Evolutionary conservation across 495 filamentous ascomycete species (phyloP), one percentile per base, ranked within the genome.

Genomic region (Hypoxylon cercidicola): DNA sequence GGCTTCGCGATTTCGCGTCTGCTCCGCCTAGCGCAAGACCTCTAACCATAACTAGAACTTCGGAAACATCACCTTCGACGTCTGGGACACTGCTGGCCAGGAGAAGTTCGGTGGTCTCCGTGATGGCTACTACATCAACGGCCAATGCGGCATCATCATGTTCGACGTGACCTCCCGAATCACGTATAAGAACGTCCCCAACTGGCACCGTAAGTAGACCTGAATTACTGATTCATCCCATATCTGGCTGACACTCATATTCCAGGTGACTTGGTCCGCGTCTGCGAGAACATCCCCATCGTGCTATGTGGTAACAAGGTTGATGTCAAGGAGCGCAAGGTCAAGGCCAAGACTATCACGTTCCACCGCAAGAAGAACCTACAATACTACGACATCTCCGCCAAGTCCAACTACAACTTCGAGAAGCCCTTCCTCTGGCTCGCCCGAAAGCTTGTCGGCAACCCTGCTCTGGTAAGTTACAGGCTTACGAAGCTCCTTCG

Each of bases 331-430:
- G 96, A 99, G 88, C 91, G 96, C 78, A 99, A 99, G 83, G 96
- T 99, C 73, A 99, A 99, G 88, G 96, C 96, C 70, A 99, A 99
- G 91, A 96, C 95, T 73, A 99, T 99, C 84, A 99, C 96, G 65
- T 99, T 99, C 91, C 96, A 99, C 85, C 93, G 96, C 76, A 99
- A 99, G 89, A 99, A 99, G 90, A 98, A 98, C 83, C 88, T 99
- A 15, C 96, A 99, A 80, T 99, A 99, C 88, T 99, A 99, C 86
- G 96, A 99, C 66, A 99, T 99, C 77, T 97, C 92, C 46, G 96
- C 96, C 78, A 99, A 99, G 87, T 97, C 93, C 70, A 99, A 99
- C 84, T 99, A 99, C 85, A 99, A 99, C 89, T 99, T 99, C 83
- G 96, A 99, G 90, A 99, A 99, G 88, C 96, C 96, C 62, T 99